These are phyloP conservation scores for Theobroma grandiflorum DNA, from an alignment of 441 rosid genomes.

Conservation along the genomic window DNA sequence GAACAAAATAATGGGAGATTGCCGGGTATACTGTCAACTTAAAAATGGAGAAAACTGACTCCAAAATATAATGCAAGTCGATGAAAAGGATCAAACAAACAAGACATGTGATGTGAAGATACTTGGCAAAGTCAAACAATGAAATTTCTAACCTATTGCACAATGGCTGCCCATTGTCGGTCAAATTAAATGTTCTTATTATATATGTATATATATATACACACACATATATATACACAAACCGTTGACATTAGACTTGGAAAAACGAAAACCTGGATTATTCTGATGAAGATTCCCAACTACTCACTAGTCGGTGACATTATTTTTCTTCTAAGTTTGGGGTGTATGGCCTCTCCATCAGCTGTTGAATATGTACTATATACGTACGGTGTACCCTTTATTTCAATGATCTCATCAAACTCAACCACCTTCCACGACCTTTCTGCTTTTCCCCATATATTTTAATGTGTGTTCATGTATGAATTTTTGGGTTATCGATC, in stretches of 20 bases:
- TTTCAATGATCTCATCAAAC: not conserved
- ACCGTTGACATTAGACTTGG: not conserved
- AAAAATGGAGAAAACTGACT: too few relatives aligned
- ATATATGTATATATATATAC: too few relatives aligned
- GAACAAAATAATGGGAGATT: not conserved
- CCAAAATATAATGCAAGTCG: not conserved
- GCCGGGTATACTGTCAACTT: too few relatives aligned
- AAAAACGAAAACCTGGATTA: not conserved
- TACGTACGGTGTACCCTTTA: not conserved
- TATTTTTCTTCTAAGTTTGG: not conserved
- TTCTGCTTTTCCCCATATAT: too few relatives aligned
- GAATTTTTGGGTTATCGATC: too few relatives aligned
- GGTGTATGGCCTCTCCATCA: slow-evolving; percentile 1
- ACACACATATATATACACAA: not conserved
- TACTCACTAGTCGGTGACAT: not conserved
- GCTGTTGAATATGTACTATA: not conserved
- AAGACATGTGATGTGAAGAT: not conserved
- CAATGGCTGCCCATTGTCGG: not conserved
- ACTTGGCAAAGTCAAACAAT: slow-evolving; percentile 8
- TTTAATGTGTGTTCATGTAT: too few relatives aligned
- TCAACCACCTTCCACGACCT: not conserved
- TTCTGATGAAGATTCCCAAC: not conserved
- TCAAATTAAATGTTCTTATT: not conserved
- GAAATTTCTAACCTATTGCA: not conserved
- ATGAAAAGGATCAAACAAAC: not conserved